phyloP scores from a whole-genome alignment of 768 basidiomycete species.

The Scleroderma citrinum region DNA sequence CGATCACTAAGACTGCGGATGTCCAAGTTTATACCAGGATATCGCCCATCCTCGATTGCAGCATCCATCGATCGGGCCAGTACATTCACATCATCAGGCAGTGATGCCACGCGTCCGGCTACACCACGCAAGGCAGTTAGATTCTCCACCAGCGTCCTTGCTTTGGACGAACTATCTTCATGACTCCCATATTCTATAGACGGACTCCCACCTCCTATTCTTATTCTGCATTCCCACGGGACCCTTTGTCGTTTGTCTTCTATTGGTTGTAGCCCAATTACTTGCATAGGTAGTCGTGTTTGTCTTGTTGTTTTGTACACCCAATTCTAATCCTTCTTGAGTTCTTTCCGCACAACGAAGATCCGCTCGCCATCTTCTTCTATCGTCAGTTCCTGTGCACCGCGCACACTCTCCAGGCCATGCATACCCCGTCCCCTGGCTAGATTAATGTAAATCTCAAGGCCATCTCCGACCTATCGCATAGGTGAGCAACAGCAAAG shows the following conservation, averaged over 20 bases:
- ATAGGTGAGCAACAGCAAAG: neutral
- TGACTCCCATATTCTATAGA: too few species aligned
- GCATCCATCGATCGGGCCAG: conserved; percentile 30
- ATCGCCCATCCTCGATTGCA: conserved; percentile 32
- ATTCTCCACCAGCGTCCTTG: conserved; percentile 45
- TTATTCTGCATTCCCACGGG: conserved; percentile 9
- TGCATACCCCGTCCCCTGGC: conserved; percentile 59
- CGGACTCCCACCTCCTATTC: too few species aligned
- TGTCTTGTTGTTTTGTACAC: too few species aligned
- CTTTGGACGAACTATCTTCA: conserved; percentile 16
- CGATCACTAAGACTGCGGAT: conserved; percentile 44
- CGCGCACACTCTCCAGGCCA: conserved; percentile 48
- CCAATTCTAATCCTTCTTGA: conserved; percentile 87
- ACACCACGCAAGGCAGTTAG: conserved; percentile 57
- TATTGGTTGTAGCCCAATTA: conserved; percentile 23
- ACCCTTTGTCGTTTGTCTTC: conserved; percentile 11
- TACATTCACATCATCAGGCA: conserved; percentile 28
- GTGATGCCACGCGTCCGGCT: conserved; percentile 32
- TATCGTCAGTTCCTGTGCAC: conserved; percentile 58
- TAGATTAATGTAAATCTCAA: conserved; percentile 87
- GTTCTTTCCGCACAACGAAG: conserved; percentile 68
- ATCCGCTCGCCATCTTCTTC: conserved; percentile 64
- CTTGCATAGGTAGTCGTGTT: too few species aligned
- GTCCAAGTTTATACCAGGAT: conserved; percentile 45
- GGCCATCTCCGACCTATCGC: conserved; percentile 83